Conservation (phyloP, 2,329 filamentous ascomycete species). For the Penicillium capsulatum region DNA sequence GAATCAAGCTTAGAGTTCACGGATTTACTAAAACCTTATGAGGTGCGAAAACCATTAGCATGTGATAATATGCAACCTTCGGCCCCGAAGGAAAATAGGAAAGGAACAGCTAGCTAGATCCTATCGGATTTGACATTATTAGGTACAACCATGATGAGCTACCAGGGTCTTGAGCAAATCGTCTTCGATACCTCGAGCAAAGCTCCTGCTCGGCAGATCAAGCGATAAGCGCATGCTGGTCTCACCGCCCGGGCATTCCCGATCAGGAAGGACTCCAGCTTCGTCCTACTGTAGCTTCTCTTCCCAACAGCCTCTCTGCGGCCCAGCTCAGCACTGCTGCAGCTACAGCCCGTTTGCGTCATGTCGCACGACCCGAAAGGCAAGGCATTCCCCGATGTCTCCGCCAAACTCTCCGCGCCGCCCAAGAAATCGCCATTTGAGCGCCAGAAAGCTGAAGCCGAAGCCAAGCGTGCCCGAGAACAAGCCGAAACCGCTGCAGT, state of each 20-base stretch:
- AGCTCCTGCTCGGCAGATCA: too few relatives aligned
- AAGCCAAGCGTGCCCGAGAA: slow-evolving; percentile 80
- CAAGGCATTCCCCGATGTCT: slow-evolving; percentile 63
- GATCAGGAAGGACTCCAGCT: slow-evolving; percentile 9
- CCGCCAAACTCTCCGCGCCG: slow-evolving; percentile 72
- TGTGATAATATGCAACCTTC: too few relatives aligned
- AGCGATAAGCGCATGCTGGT: too few relatives aligned
- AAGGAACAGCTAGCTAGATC: too few relatives aligned
- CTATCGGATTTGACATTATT: too few relatives aligned
- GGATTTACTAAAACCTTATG: too few relatives aligned
- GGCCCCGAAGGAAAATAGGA: too few relatives aligned
- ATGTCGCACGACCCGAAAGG: slow-evolving; percentile 40
- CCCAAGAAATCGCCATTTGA: slow-evolving; percentile 85
- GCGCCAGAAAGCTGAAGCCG: slow-evolving; percentile 80
- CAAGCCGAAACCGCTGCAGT: slow-evolving; percentile 83
- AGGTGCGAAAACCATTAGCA: too few relatives aligned
- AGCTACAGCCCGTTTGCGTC: slow-evolving; percentile 18
- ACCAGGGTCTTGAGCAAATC: too few relatives aligned
- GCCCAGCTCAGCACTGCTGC: slow-evolving; percentile 14
- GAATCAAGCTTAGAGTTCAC: too few relatives aligned
- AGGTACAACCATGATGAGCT: too few relatives aligned
- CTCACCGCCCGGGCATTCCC: slow-evolving; percentile 13
- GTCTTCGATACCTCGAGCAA: too few relatives aligned
- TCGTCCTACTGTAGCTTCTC: neutral
- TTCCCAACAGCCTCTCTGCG: slow-evolving; percentile 3